Evolutionary conservation across 2,329 filamentous ascomycete genomes (phyloP), one percentile per base, ranked within the genome.

Genomic region (Exophiala viscosa): DNA sequence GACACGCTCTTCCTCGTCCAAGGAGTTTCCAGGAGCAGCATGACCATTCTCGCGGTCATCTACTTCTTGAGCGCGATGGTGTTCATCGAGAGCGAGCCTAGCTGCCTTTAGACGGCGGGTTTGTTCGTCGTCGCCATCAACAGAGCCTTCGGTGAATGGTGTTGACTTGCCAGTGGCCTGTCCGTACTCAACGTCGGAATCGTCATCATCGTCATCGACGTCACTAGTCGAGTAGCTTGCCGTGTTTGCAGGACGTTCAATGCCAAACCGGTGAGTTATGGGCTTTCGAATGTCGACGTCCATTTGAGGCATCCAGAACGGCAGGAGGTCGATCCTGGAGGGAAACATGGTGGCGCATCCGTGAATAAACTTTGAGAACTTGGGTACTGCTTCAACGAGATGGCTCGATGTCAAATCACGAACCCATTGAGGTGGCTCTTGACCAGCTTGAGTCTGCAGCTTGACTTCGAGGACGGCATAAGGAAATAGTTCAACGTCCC

Each of bases 241-340:
- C 48, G 87, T 89, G 15, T 88, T 81, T 5, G 83, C 84, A 0
- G 87, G 84, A 32, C 92, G 81, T 64, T 88, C 86, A 63, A 99
- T 96, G 50, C 93, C 93, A 67, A 97, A 97, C 62, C 87, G 84
- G 64, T 93, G 90, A 3, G 83, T 90, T 28, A 84, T 82, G 1
- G 93, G 90, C 72, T 99, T 99, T 61, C 91, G 88, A 64, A 99
- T 99, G 66, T 99, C 93, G 18, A 95, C 84, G 61, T 95, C 86
- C 93, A 99, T 99, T 72, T 99, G 93, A 1, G 93, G 93, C 77
- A 92, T 88, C 93, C 93, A 99, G 76, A 89, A 99, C 0, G 93
- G 93, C 5, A 99, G 77, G 10, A 99, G 79, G 43, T 96, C 78
- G 70, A 99, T 99, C 50, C 87, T 84, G 40, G 85, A 81, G 0